Evolutionary conservation across 345 rosid genomes (phyloP).

Genomic region (Bruguiera parviflora): DNA sequence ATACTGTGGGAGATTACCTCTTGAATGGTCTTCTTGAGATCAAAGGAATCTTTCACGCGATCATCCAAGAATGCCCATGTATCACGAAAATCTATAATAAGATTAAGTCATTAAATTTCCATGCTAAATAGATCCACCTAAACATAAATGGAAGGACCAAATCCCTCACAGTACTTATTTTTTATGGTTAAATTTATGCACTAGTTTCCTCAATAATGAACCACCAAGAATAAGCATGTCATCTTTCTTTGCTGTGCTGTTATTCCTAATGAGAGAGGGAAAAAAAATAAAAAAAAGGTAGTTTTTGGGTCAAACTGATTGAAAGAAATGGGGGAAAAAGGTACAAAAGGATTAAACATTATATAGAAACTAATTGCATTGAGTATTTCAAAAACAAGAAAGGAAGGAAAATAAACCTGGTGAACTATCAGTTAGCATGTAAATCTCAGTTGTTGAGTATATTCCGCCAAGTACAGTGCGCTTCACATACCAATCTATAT

Average conservation of each 20-base stretch:
- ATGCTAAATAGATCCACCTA: neutral
- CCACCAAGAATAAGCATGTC: neutral
- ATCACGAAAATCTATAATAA: slow-evolving; percentile 55
- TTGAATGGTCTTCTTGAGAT: slow-evolving; percentile 74
- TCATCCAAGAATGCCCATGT: slow-evolving; percentile 80
- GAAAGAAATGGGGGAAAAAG: neutral
- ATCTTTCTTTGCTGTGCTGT: neutral
- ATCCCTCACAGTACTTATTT: neutral
- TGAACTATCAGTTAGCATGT: slow-evolving; percentile 91
- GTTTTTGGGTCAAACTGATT: neutral
- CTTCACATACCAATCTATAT: slow-evolving; percentile 84
- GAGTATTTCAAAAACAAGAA: neutral
- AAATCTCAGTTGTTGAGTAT: slow-evolving; percentile 90
- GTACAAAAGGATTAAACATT: neutral
- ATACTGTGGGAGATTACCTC: slow-evolving; percentile 52
- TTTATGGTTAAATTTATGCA: neutral
- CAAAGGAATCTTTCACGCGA: slow-evolving; percentile 86
- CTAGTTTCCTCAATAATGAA: neutral
- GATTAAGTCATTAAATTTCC: slow-evolving; percentile 9
- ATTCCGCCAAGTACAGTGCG: slow-evolving; percentile 89
- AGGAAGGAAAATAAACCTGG: slow-evolving; percentile 46
- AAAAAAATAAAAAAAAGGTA: neutral
- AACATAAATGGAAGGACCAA: slow-evolving; percentile 10
- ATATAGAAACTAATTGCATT: neutral
- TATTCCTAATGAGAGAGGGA: neutral